Conservation (phyloP, 2,329 filamentous ascomycete species). For the Trichoderma koningiopsis region DNA sequence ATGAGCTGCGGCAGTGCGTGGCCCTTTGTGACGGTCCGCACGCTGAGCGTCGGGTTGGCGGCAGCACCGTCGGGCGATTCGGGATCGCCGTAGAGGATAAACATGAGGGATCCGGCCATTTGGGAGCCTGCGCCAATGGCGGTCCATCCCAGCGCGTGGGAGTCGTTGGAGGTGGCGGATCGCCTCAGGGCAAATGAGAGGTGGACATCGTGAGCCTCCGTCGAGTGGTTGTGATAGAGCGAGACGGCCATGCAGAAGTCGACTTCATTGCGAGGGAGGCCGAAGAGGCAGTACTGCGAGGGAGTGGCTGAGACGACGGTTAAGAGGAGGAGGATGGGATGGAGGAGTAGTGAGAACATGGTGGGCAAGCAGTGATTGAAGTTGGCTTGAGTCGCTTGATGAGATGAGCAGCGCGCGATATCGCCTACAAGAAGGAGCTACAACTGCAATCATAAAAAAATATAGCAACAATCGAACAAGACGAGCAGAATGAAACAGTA, state of each 20-base stretch:
- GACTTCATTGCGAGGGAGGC: constrained; percentile 17
- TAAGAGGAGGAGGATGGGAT: background rate
- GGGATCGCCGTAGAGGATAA: constrained; percentile 31
- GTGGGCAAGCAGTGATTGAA: background rate
- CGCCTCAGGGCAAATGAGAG: constrained; percentile 26
- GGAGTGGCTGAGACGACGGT: constrained; percentile 19
- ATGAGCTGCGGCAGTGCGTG: constrained; percentile 25
- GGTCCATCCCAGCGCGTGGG: constrained; percentile 26
- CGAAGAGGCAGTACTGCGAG: constrained; percentile 30
- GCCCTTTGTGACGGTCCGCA: constrained; percentile 25
- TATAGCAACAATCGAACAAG: background rate
- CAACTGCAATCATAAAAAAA: background rate
- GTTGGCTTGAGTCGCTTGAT: background rate
- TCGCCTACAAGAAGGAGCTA: background rate
- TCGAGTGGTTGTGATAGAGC: constrained; percentile 29
- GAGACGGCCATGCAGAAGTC: constrained; percentile 31
- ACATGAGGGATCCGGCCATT: constrained; percentile 31
- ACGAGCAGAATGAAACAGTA: background rate
- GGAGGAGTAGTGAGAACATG: background rate
- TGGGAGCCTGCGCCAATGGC: constrained; percentile 28
- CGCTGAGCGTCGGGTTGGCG: constrained; percentile 22
- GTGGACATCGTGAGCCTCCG: constrained; percentile 28
- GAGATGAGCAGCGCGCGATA: background rate
- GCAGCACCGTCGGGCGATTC: background rate
- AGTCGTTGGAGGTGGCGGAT: background rate